phyloP scores from a whole-genome alignment of 345 rosid genomes.

The Populus deltoides region DNA sequence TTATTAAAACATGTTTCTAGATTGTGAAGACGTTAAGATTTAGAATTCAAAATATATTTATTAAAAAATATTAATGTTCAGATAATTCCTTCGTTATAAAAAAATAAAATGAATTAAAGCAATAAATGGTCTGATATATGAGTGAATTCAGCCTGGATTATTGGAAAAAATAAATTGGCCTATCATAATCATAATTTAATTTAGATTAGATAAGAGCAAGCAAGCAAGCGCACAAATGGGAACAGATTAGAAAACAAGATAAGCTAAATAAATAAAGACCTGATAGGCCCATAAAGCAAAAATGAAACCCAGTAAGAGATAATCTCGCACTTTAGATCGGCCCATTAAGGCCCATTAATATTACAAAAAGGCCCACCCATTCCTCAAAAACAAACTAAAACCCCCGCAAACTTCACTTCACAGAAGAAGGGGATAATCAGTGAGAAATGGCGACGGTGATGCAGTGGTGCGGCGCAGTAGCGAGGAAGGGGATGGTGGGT shows the following conservation, averaged over 20 bases:
- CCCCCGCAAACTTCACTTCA: background rate
- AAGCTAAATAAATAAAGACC: background rate
- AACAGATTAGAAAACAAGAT: background rate
- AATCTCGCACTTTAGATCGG: background rate
- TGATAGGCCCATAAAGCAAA: background rate
- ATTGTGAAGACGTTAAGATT: too few species aligned
- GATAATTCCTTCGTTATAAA: too few species aligned
- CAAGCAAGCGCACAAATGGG: too few species aligned
- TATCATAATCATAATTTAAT: background rate
- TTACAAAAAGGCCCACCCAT: background rate
- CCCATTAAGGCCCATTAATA: background rate
- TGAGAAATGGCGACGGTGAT: constrained; percentile 26
- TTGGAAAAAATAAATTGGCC: background rate
- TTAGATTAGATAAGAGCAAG: too few species aligned
- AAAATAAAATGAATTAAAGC: too few species aligned
- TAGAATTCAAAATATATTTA: too few species aligned
- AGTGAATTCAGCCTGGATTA: too few species aligned
- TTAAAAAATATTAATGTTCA: too few species aligned
- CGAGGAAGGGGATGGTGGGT: constrained; percentile 48
- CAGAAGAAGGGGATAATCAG: background rate
- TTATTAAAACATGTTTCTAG: too few species aligned
- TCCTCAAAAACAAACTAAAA: background rate
- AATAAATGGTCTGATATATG: too few species aligned
- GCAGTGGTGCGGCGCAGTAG: constrained; percentile 61
- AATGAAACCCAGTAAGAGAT: too few species aligned